Conservation (phyloP, 805 yeast species). For the Debaryomyces tyrocola region DNA sequence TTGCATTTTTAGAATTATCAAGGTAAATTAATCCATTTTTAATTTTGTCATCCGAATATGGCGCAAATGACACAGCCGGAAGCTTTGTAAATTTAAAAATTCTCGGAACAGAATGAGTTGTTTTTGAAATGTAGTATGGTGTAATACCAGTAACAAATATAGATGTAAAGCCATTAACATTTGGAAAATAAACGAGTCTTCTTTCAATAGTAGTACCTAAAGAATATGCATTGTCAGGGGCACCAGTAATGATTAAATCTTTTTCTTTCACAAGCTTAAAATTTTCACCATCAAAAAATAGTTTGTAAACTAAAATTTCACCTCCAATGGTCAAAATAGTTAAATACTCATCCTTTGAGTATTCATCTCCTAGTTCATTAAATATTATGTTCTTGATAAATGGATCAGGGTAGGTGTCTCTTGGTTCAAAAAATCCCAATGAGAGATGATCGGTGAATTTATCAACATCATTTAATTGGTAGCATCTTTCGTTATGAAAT, state of each 20-base stretch:
- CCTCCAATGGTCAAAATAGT: conserved; percentile 79
- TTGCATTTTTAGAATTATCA: conserved; percentile 67
- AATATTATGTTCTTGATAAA: conserved; percentile 66
- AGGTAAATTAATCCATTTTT: conserved; percentile 64
- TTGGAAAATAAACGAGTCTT: conserved; percentile 57
- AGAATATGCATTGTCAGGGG: conserved; percentile 75
- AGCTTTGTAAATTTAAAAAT: conserved; percentile 65
- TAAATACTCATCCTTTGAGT: conserved; percentile 57
- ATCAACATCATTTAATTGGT: conserved; percentile 50
- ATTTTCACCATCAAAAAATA: conserved; percentile 48
- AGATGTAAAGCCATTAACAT: conserved; percentile 56
- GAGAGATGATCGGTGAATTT: conserved; percentile 44
- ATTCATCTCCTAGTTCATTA: conserved; percentile 62
- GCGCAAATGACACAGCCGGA: conserved; percentile 66
- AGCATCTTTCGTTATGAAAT: conserved; percentile 53
- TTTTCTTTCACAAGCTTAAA: conserved; percentile 43
- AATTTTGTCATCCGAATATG: conserved; percentile 42
- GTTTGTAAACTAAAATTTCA: conserved; percentile 67
- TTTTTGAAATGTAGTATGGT: conserved; percentile 68
- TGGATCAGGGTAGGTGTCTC: conserved; percentile 65
- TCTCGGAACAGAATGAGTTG: conserved; percentile 61
- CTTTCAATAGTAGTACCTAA: conserved; percentile 70
- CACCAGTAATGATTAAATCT: conserved; percentile 61
- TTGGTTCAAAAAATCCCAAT: conserved; percentile 50
- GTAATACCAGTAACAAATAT: conserved; percentile 73